A percentile compares a stretch with the other conserved stretches of the same genome.
Conservation (phyloP, 2,329 filamentous ascomycete species). For the Sphaerulina vaccinii region DNA sequence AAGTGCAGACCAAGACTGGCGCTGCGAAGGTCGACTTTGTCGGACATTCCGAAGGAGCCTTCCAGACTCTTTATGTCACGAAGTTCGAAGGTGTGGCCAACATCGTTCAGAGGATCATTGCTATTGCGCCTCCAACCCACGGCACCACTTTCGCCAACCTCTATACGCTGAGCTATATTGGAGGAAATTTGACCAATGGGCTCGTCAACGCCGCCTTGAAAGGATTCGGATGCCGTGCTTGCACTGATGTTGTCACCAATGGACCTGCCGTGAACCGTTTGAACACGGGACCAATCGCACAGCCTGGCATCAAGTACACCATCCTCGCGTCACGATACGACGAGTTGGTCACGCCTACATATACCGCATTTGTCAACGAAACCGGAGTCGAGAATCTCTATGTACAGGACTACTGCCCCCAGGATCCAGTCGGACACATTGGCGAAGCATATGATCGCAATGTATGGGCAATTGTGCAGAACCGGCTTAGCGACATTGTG, state of each 20-base stretch:
- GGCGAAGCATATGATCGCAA: conserved; percentile 29
- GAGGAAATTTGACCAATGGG: conserved; percentile 20
- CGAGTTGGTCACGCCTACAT: conserved; percentile 28
- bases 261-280: conserved; percentile 19
- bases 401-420: conserved; percentile 28
- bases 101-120: conserved; percentile 25
- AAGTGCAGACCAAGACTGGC: conserved; percentile 22
- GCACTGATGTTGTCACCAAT: conserved; percentile 23
- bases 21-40: conserved; percentile 26
- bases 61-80: conserved; percentile 26
- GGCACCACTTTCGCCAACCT: conserved; percentile 26
- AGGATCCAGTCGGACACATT: conserved; percentile 28
- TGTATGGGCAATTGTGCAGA: conserved; percentile 27
- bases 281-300: conserved; percentile 25
- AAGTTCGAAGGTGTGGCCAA: conserved; percentile 24
- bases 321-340: conserved; percentile 26
- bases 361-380: conserved; percentile 27
- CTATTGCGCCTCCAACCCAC: conserved; percentile 29
- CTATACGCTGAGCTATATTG: conserved; percentile 24
- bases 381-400: conserved; percentile 26
- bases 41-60: conserved; percentile 30
- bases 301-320: conserved; percentile 24
- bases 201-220: conserved; percentile 18
- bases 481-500: conserved; percentile 22
- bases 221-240: conserved; percentile 25